Evolutionary conservation across 768 basidiomycete species (phyloP), one percentile per base, ranked within the genome.

Genomic region (Rhizopogon vinicolor): DNA sequence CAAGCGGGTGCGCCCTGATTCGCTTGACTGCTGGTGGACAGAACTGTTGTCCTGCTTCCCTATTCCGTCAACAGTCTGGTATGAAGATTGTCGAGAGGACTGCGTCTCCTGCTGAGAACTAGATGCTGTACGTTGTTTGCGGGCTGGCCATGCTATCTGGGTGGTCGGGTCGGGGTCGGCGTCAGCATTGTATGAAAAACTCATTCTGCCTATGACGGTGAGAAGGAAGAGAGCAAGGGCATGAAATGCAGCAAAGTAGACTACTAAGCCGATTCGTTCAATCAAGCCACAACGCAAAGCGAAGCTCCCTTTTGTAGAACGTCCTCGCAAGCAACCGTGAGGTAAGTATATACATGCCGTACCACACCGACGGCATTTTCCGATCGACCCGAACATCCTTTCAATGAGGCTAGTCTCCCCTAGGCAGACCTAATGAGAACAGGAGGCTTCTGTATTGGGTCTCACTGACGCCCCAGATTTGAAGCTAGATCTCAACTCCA

Each of bases 161-260:
- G 84, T 85, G 0, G 86, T 87, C n/a, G 87, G 86, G 67, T 90
- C 88, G 22, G 88, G 85, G 65, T 87, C 86, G 18, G 82, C 68
- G 60, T 75, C 74, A 14, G 65, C 63, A 57, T 65, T 70, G 57
- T 82, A 74, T 41, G 84, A 78, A 64, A 85, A 81, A 57, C 86
- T 75, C 87, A 90, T 90, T 51, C 62, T 63, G 65, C 55, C 52
- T 52, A 53, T 53, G 3, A 48, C 42, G 19, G 37, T 39, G 19
- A 53, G n/a, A 45, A 35, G 10, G 33, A 53, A 13, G 31, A 45
- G 31, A 35, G 44, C 2, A 56, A 45, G 54, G 44, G 53, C 55
- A 50, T 41, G 44, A 53, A 53, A 16, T 19, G 55, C n/a, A 51
- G 42, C 31, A 40, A 50, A 13, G 46, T 19, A n/a, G 52, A 53